Conservation (phyloP, 2,329 filamentous ascomycete genomes). For the Beauveria brongniartii region DNA sequence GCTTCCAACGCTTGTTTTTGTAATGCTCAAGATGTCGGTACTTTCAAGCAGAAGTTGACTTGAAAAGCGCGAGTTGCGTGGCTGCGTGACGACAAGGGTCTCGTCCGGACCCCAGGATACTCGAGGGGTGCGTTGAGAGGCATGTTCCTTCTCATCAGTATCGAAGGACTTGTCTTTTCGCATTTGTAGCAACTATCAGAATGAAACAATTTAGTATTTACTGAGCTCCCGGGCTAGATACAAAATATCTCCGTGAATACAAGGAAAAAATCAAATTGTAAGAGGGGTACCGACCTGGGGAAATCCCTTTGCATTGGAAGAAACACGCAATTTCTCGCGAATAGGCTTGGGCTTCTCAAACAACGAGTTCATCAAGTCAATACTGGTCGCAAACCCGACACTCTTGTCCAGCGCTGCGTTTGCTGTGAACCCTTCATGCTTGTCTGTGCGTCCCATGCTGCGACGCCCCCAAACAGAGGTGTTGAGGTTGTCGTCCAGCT, state of each 20-base stretch:
- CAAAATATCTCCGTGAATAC: constrained; percentile 15
- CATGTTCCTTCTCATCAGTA: constrained; percentile 55
- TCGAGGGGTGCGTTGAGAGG: constrained; percentile 66
- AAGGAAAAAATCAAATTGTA: constrained; percentile 24
- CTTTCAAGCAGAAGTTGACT: constrained; percentile 20
- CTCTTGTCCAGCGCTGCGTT: constrained; percentile 34
- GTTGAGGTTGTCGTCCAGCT: constrained; percentile 44
- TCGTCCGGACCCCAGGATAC: constrained; percentile 73
- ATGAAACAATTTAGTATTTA: constrained; percentile 38
- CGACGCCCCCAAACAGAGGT: constrained; percentile 27
- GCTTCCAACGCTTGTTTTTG: constrained; percentile 46
- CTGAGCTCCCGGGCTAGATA: constrained; percentile 26
- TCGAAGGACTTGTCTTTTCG: constrained; percentile 65
- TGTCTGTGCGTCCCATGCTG: constrained; percentile 23
- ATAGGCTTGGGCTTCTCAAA: constrained; percentile 66
- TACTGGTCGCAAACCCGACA: constrained; percentile 73
- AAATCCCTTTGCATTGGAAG: constrained; percentile 56
- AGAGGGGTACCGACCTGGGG: constrained; percentile 72
- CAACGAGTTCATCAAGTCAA: constrained; percentile 93
- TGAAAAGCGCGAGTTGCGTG: constrained; percentile 30
- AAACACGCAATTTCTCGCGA: constrained; percentile 43
- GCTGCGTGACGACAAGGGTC: constrained; percentile 53
- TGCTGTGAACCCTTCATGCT: constrained; percentile 21
- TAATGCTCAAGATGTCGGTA: constrained; percentile 25
- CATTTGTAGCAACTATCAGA: constrained; percentile 74